Conservation (phyloP, 2,329 filamentous ascomycete species). For the Pseudogymnoascus sp. region DNA sequence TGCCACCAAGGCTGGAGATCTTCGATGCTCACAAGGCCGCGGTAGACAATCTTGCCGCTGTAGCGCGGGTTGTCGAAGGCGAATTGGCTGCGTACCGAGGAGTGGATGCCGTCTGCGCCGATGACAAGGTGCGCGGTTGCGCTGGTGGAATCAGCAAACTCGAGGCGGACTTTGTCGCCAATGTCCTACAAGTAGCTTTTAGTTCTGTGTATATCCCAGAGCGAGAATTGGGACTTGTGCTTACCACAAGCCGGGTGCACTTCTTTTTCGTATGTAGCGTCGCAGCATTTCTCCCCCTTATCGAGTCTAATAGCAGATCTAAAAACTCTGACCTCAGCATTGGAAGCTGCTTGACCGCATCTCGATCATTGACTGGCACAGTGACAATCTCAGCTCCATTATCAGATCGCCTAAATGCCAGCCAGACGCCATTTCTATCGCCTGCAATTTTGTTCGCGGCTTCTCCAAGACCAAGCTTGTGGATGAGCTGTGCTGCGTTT, state of each 20-base stretch:
- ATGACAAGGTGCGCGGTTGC: conserved; percentile 2
- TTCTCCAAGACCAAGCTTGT: conserved; percentile 28
- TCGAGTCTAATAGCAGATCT: conserved; percentile 21
- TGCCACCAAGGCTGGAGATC: conserved; percentile 20
- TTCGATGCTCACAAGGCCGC: conserved; percentile 20
- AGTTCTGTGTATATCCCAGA: neutral
- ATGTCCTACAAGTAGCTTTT: neutral
- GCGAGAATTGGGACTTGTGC: neutral
- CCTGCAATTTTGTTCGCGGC: conserved; percentile 27
- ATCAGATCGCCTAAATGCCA: conserved; percentile 31
- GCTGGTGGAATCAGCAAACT: neutral
- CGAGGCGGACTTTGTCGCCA: neutral
- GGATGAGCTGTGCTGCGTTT: conserved; percentile 4
- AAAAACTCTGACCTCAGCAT: conserved; percentile 23
- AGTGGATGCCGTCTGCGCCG: neutral
- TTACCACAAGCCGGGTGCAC: conserved; percentile 17
- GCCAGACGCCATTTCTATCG: conserved; percentile 27
- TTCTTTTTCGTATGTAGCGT: conserved; percentile 25
- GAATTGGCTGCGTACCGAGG: neutral
- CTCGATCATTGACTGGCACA: conserved; percentile 22
- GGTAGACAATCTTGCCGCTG: conserved; percentile 23
- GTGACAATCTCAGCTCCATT: conserved; percentile 29
- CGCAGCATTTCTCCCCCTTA: conserved; percentile 21
- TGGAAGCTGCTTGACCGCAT: too few relatives aligned
- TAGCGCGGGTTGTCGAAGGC: conserved; percentile 18